Conservation (phyloP, 2,329 filamentous ascomycete species). For the Apiospora koreana region DNA sequence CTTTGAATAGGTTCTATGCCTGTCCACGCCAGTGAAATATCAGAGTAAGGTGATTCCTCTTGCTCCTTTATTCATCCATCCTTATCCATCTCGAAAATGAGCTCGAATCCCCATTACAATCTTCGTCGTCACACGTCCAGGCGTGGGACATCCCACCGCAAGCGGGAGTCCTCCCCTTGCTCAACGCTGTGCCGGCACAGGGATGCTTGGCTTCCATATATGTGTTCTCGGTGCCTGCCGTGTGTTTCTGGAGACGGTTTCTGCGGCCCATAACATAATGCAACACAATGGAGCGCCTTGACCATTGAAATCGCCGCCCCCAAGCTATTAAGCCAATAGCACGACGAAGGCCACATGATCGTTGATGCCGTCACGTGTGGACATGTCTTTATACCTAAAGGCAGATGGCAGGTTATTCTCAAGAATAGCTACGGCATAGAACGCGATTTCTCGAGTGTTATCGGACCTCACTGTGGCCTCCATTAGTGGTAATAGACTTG, state of each 20-base stretch:
- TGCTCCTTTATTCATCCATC: background rate
- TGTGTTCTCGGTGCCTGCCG: constrained; percentile 71
- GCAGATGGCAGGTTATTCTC: no score
- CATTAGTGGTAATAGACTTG: no score
- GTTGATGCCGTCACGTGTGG: no score
- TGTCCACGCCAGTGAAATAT: background rate
- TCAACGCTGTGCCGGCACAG: constrained; percentile 27
- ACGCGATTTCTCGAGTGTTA: no score
- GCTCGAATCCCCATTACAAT: constrained; percentile 61
- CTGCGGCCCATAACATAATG: constrained; percentile 66
- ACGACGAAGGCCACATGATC: constrained; percentile 88
- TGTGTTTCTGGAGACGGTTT: constrained; percentile 74
- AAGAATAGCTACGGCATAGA: no score
- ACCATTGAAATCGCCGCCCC: constrained; percentile 52
- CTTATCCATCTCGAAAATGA: constrained; percentile 30
- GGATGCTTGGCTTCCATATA: constrained; percentile 37
- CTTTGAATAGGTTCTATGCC: background rate
- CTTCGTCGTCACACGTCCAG: constrained; percentile 66
- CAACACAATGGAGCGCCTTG: constrained; percentile 62
- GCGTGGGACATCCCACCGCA: constrained; percentile 87
- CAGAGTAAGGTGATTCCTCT: background rate
- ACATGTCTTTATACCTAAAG: no score
- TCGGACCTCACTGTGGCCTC: no score
- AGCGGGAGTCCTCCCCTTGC: constrained; percentile 75
- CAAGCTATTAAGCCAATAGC: constrained; percentile 74